phyloP scores from a whole-genome alignment of 2,329 filamentous ascomycete genomes.

The Trematosphaeria pertusa region DNA sequence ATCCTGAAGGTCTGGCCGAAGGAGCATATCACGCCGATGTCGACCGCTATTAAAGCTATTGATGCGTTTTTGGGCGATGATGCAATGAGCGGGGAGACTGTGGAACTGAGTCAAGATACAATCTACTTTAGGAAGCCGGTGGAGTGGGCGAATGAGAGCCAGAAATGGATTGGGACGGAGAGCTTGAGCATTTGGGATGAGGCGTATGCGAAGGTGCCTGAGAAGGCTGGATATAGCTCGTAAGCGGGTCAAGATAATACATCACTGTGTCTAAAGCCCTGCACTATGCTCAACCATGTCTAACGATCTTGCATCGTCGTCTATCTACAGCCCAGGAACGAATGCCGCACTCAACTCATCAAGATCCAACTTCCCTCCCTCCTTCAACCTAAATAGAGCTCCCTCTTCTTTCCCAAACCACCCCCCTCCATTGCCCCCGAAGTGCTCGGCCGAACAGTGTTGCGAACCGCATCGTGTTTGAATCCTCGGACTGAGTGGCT shows the following conservation, averaged over 20 bases:
- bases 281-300: too few relatives aligned
- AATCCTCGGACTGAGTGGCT: too few relatives aligned
- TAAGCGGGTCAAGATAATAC: neutral
- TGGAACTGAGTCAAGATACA: conserved; percentile 51
- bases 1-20: conserved; percentile 46
- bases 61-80: conserved; percentile 45
- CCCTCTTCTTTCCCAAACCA: conserved; percentile 8
- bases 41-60: conserved; percentile 50
- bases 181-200: conserved; percentile 41
- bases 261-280: neutral
- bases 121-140: conserved; percentile 50
- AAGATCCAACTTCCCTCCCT: conserved; percentile 23
- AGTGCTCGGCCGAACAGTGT: too few relatives aligned
- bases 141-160: conserved; percentile 50
- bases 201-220: conserved; percentile 35
- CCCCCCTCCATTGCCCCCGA: conserved; percentile 6
- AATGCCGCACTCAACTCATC: conserved; percentile 26
- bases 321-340: neutral
- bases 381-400: conserved; percentile 17
- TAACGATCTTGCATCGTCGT: too few relatives aligned
- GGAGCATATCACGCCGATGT: conserved; percentile 51
- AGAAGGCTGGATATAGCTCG: conserved; percentile 25
- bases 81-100: conserved; percentile 47
- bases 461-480: too few relatives aligned
- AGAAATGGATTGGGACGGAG: conserved; percentile 46